phyloP scores from a whole-genome alignment of 2,329 filamentous ascomycete genomes.

The Knufia petricola region DNA sequence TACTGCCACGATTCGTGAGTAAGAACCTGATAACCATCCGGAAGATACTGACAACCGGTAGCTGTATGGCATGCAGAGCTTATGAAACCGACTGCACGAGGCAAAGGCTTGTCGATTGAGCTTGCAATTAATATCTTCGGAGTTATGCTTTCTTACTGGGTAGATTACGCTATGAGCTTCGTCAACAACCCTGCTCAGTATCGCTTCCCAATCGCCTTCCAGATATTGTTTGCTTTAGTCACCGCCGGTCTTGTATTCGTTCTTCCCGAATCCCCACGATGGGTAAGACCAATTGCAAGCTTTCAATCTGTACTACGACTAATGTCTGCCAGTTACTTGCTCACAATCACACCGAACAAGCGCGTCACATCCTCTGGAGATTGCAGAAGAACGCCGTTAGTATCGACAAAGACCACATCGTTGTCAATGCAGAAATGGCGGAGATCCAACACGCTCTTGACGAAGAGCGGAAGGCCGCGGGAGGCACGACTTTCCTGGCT shows the following conservation, averaged over 20 bases:
- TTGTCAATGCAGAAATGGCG: background rate
- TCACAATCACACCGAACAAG: background rate
- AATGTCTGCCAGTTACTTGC: background rate
- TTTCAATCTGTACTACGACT: background rate
- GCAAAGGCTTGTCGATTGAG: constrained; percentile 45
- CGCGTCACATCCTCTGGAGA: background rate
- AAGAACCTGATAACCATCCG: no score
- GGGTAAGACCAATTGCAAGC: background rate
- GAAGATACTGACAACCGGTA: no score
- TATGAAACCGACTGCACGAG: constrained; percentile 40
- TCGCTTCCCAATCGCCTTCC: constrained; percentile 49
- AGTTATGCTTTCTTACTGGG: constrained; percentile 33
- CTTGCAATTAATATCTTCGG: constrained; percentile 43
- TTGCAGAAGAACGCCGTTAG: background rate
- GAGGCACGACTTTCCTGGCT: constrained; percentile 30
- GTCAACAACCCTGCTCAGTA: constrained; percentile 39
- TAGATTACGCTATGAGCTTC: constrained; percentile 45
- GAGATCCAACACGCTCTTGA: constrained; percentile 10
- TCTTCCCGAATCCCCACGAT: constrained; percentile 3
- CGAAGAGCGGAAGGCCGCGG: constrained; percentile 25
- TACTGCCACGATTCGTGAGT: constrained; percentile 31
- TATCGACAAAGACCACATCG: background rate
- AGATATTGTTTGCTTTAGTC: constrained; percentile 46
- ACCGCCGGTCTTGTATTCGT: constrained; percentile 33
- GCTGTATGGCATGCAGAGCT: no score